A percentile compares a stretch with the other conserved stretches of the same genome.
Evolutionary conservation across 2,329 filamentous ascomycete genomes (phyloP).

Genomic region (Chaetothyriales sp.): DNA sequence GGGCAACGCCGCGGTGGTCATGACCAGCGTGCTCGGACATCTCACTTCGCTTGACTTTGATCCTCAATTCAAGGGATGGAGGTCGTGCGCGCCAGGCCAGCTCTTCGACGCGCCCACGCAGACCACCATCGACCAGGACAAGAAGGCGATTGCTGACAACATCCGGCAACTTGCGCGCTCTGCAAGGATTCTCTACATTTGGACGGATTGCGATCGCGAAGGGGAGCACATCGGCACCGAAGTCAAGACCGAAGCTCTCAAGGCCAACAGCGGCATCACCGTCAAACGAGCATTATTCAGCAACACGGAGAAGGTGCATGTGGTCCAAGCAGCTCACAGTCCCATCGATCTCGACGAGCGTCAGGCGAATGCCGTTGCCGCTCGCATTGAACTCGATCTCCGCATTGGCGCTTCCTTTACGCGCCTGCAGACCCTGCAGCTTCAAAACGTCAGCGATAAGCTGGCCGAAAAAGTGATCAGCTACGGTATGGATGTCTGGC

Average conservation of each 20-base stretch:
- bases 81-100: constrained; percentile 59
- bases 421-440: constrained; percentile 64
- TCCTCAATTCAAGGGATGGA: constrained; percentile 62
- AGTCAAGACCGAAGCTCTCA: constrained; percentile 66
- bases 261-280: constrained; percentile 59
- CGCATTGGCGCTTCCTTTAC: constrained; percentile 89
- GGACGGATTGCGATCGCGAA: constrained; percentile 97
- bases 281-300: constrained; percentile 84
- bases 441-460: constrained; percentile 58
- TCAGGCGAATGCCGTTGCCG: constrained; percentile 75
- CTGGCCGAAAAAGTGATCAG: constrained; percentile 57
- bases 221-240: constrained; percentile 93
- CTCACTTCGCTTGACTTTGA: constrained; percentile 70
- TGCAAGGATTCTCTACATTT: constrained; percentile 72
- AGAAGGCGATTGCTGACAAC: constrained; percentile 68
- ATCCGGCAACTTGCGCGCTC: constrained; percentile 64
- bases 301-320: constrained; percentile 87
- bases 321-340: constrained; percentile 66
- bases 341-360: constrained; percentile 68
- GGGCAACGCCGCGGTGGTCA: constrained; percentile 72
- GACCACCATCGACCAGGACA: constrained; percentile 59
- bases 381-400: constrained; percentile 83
- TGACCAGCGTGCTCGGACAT: constrained; percentile 89
- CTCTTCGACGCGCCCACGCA: constrained; percentile 72
- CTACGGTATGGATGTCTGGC: constrained; percentile 46